phyloP scores from a whole-genome alignment of 441 rosid species.

The Oxalis stricta region DNA sequence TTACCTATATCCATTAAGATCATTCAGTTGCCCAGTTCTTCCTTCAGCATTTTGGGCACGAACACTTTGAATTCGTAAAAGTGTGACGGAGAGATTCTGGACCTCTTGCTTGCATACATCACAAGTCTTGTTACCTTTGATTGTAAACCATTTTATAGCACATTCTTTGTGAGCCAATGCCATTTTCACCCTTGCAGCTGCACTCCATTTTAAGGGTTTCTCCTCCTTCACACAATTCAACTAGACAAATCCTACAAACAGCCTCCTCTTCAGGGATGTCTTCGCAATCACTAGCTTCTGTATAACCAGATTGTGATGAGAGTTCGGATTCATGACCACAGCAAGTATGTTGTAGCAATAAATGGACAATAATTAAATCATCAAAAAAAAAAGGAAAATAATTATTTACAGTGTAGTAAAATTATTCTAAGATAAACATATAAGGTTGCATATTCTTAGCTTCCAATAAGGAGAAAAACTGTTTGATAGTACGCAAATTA shows the following conservation, averaged over 20 bases:
- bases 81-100: slow-evolving; percentile 79
- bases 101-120: slow-evolving; percentile 96
- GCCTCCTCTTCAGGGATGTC: slow-evolving; percentile 97
- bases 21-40: slow-evolving; percentile 22
- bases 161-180: slow-evolving; percentile 94
- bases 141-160: slow-evolving; percentile 93
- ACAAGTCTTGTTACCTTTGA: slow-evolving; percentile 91
- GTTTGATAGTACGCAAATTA: too few species aligned
- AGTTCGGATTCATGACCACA: slow-evolving; percentile 8
- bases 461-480: too few species aligned
- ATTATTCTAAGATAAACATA: too few species aligned
- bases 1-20: slow-evolving; percentile 50
- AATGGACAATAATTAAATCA: background rate
- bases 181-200: slow-evolving; percentile 97
- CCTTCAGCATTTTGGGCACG: slow-evolving; percentile 22
- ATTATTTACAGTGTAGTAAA: too few species aligned
- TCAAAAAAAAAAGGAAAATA: background rate
- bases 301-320: slow-evolving; percentile 19
- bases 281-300: slow-evolving; percentile 62
- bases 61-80: slow-evolving; percentile 60
- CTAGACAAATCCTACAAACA: slow-evolving; percentile 85
- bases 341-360: slow-evolving; percentile 1
- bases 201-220: slow-evolving; percentile 96
- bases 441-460: too few species aligned
- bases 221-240: slow-evolving; percentile 84